phyloP scores from a whole-genome alignment of 768 basidiomycete species.

The Suillus weaverae region DNA sequence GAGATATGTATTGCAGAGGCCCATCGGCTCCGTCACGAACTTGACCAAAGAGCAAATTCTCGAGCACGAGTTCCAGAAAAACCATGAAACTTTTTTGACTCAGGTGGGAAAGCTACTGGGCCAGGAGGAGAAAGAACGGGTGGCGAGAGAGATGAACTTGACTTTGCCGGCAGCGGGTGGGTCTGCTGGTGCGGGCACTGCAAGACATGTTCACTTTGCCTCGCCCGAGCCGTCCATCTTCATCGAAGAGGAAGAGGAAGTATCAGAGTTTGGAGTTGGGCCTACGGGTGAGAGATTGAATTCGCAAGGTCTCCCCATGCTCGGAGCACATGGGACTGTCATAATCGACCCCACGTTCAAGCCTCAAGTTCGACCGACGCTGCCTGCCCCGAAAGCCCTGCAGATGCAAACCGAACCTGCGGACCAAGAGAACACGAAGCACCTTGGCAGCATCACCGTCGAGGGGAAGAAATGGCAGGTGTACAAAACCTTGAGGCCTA shows the following conservation, averaged over 20 bases:
- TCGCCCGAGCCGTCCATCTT: slow-evolving; percentile 12
- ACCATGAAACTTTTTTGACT: slow-evolving; percentile 18
- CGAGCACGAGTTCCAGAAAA: slow-evolving; percentile 1
- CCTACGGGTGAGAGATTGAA: slow-evolving; percentile 23
- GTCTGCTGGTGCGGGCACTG: slow-evolving; percentile 1
- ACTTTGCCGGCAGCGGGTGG: slow-evolving; percentile 15
- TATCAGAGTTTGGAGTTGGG: slow-evolving; percentile 13
- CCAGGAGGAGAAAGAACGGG: slow-evolving; percentile 8
- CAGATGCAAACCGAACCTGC: neutral
- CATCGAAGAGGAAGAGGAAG: slow-evolving; percentile 11
- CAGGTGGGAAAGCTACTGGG: slow-evolving; percentile 22
- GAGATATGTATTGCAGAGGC: slow-evolving; percentile 23
- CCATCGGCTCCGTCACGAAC: slow-evolving; percentile 23
- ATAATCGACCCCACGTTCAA: slow-evolving; percentile 10
- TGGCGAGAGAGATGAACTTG: slow-evolving; percentile 11
- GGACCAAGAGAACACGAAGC: slow-evolving; percentile 1
- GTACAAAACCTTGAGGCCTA: slow-evolving; percentile 2
- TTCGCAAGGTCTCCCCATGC: slow-evolving; percentile 16
- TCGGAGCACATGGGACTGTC: slow-evolving; percentile 20
- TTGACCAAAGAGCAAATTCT: slow-evolving; percentile 10
- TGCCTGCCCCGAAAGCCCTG: neutral
- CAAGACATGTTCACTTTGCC: slow-evolving; percentile 10
- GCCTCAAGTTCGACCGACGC: neutral
- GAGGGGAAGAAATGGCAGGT: slow-evolving; percentile 7
- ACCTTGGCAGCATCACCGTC: slow-evolving; percentile 8